Evolutionary conservation across 2,329 filamentous ascomycete genomes (phyloP).

Genomic region (Septoria linicola): DNA sequence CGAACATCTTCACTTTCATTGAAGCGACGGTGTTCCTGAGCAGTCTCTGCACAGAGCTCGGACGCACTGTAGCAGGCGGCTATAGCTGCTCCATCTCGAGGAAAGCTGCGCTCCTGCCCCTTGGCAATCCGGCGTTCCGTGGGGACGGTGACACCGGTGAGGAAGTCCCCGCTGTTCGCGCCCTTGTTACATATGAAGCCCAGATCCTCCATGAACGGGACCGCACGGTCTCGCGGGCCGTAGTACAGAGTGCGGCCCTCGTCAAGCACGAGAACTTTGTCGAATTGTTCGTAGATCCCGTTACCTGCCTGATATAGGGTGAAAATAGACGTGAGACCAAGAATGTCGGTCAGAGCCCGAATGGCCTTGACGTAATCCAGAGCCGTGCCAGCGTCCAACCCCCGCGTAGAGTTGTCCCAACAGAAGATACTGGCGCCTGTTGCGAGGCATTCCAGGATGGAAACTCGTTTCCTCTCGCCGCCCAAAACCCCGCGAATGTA

Average conservation of each 20-base stretch:
- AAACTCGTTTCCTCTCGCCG: constrained; percentile 55
- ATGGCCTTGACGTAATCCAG: constrained; percentile 58
- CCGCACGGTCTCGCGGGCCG: constrained; percentile 60
- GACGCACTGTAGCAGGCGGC: no score
- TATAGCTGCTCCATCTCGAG: no score
- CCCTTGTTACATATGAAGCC: constrained; percentile 67
- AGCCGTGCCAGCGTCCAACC: constrained; percentile 58
- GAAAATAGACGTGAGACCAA: constrained; percentile 52
- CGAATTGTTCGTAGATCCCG: constrained; percentile 63
- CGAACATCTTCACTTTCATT: no score
- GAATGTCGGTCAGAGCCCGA: constrained; percentile 50
- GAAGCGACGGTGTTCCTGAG: no score
- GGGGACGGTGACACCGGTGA: constrained; percentile 67
- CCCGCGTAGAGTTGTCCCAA: constrained; percentile 52
- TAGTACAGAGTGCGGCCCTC: constrained; percentile 77
- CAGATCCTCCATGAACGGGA: constrained; percentile 64
- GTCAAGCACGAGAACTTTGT: constrained; percentile 73
- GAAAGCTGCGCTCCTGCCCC: no score
- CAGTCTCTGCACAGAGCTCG: no score
- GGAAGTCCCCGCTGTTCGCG: constrained; percentile 68
- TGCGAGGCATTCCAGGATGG: constrained; percentile 55
- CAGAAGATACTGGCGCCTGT: constrained; percentile 42
- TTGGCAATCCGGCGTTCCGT: constrained; percentile 60
- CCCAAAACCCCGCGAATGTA: constrained; percentile 62
- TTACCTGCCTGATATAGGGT: constrained; percentile 57